Evolutionary conservation across 1,284 basidiomycete genomes (phyloP).

Genomic region (Puccinia triticina): DNA sequence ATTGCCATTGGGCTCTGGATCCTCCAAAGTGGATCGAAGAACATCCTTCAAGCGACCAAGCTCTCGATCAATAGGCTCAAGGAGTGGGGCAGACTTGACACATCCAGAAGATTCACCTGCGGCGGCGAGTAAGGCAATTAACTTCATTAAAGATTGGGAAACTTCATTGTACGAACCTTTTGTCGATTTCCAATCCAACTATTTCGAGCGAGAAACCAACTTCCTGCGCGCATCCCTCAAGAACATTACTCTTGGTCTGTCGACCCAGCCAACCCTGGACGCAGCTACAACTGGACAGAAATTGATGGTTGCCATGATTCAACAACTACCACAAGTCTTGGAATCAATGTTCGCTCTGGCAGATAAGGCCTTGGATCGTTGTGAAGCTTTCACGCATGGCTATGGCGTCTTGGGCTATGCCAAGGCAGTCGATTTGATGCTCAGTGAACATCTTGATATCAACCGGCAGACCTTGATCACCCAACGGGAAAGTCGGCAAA

Average conservation of each 20-base stretch:
- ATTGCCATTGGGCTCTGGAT: slow-evolving; percentile 56
- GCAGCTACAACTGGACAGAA: slow-evolving; percentile 26
- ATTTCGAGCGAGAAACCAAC: slow-evolving; percentile 73
- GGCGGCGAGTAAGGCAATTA: slow-evolving; percentile 30
- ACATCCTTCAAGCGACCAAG: slow-evolving; percentile 32
- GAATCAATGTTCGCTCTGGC: slow-evolving; percentile 74
- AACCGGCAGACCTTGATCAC: slow-evolving; percentile 63
- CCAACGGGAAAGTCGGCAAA: slow-evolving; percentile 43
- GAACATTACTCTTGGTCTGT: slow-evolving; percentile 6
- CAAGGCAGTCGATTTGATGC: slow-evolving; percentile 71
- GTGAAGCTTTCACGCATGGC: slow-evolving; percentile 79
- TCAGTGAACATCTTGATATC: slow-evolving; percentile 70
- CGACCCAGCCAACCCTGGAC: slow-evolving; percentile 31
- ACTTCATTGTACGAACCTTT: slow-evolving; percentile 87
- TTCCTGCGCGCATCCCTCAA: slow-evolving; percentile 68
- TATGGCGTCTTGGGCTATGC: slow-evolving; percentile 76
- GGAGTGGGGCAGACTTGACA: slow-evolving; percentile 5
- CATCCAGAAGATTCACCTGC: slow-evolving; percentile 21
- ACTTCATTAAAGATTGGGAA: slow-evolving; percentile 69
- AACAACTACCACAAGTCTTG: slow-evolving; percentile 63
- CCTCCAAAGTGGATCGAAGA: slow-evolving; percentile 59
- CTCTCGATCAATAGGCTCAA: slow-evolving; percentile 32
- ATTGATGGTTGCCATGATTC: slow-evolving; percentile 13
- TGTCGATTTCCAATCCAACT: slow-evolving; percentile 81
- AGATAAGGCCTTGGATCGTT: slow-evolving; percentile 76